Evolutionary conservation across 1,284 basidiomycete species (phyloP).

Genomic region (Puccinia triticina): DNA sequence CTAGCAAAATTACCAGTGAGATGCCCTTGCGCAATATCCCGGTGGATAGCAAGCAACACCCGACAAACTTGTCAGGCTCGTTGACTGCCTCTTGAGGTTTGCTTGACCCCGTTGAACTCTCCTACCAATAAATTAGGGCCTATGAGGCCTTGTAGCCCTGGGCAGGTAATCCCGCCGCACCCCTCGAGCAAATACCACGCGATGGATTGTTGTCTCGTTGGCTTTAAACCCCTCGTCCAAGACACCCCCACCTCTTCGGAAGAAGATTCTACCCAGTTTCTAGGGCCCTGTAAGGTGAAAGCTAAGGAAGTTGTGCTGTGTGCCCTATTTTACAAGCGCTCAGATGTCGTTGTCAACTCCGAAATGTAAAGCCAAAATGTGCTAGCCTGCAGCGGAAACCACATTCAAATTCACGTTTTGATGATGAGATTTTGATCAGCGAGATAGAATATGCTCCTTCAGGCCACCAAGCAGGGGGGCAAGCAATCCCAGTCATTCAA

Average conservation of each 20-base stretch:
- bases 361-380: constrained; percentile 35
- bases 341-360: constrained; percentile 42
- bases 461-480: neutral
- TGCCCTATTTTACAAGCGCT: constrained; percentile 33
- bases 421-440: constrained; percentile 25
- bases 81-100: constrained; percentile 7
- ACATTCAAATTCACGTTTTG: constrained; percentile 2
- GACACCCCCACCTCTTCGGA: neutral
- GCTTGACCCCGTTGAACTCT: constrained; percentile 2
- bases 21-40: neutral
- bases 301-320: constrained; percentile 39
- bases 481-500: neutral
- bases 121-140: neutral
- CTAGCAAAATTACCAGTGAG: neutral
- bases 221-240: constrained; percentile 37
- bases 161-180: neutral
- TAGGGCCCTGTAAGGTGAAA: constrained; percentile 12
- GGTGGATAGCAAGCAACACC: neutral
- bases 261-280: neutral
- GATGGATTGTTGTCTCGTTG: constrained; percentile 28
- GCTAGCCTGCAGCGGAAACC: constrained; percentile 1
- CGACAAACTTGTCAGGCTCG: neutral
- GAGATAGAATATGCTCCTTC: constrained; percentile 30
- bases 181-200: neutral
- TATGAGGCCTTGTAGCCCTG: neutral